Conservation (phyloP, 805 yeast species). For the Pichia deserticola region DNA sequence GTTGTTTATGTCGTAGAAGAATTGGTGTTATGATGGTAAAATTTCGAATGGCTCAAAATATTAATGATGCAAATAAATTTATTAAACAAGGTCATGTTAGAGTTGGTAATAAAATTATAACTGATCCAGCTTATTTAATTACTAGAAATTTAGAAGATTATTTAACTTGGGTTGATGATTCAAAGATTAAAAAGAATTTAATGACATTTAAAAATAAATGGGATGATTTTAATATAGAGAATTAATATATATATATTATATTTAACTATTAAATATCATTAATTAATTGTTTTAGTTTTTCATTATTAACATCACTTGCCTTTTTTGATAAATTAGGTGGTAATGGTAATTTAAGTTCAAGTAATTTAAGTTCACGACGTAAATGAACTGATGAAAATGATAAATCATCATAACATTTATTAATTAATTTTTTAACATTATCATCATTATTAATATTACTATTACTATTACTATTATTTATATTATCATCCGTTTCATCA, state of each 20-base stretch:
- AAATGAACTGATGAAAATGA: conserved; percentile 52
- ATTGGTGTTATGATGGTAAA: conserved; percentile 93
- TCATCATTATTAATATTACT: not conserved
- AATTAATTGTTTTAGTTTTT: conserved; percentile 41
- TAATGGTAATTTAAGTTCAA: conserved; percentile 57
- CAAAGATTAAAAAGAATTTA: conserved; percentile 86
- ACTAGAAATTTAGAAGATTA: conserved; percentile 94
- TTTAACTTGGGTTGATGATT: conserved; percentile 94
- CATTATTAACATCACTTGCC: conserved; percentile 59
- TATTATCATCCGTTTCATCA: conserved; percentile 1
- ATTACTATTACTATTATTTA: too few species aligned
- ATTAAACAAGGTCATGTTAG: conserved; percentile 97
- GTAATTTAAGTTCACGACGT: conserved; percentile 56
- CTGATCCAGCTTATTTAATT: conserved; percentile 92
- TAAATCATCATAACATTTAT: conserved; percentile 41
- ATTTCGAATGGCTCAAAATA: conserved; percentile 84
- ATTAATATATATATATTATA: not conserved
- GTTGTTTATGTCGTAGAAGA: conserved; percentile 87
- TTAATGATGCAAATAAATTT: conserved; percentile 82
- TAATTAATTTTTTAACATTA: not conserved
- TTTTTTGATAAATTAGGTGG: conserved; percentile 66
- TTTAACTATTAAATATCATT: conserved; percentile 24
- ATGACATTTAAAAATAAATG: conserved; percentile 76
- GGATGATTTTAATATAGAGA: conserved; percentile 42
- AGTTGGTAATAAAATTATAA: conserved; percentile 91